A percentile compares a stretch with the other conserved stretches of the same genome.
phyloP scores from a whole-genome alignment of 208 protist genomes.

The Crithidia expoeki region DNA sequence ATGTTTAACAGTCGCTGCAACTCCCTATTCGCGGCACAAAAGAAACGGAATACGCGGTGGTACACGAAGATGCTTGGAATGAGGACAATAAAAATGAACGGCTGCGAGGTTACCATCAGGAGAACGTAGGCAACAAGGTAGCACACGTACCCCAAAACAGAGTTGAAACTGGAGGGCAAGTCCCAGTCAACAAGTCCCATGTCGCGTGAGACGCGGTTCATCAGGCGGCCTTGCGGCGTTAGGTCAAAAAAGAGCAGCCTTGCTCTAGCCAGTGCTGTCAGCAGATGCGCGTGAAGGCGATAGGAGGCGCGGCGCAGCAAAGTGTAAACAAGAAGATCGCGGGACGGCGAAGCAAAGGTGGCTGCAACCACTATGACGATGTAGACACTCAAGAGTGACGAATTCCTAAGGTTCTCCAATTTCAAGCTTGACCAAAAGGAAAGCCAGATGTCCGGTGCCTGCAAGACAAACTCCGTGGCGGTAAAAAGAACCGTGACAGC shows the following conservation, averaged over 20 bases:
- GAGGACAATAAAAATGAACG: slow-evolving; percentile 47
- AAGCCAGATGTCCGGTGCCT: slow-evolving; percentile 56
- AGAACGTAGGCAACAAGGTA: slow-evolving; percentile 40
- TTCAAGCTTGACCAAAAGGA: slow-evolving; percentile 56
- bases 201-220: slow-evolving; percentile 95
- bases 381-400: slow-evolving; percentile 33
- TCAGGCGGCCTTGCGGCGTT: slow-evolving; percentile 90
- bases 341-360: slow-evolving; percentile 31
- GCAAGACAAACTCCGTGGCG: slow-evolving; percentile 42
- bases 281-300: slow-evolving; percentile 44
- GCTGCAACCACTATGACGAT: slow-evolving; percentile 26
- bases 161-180: slow-evolving; percentile 41
- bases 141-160: slow-evolving; percentile 39
- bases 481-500: slow-evolving; percentile 44
- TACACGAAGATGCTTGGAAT: slow-evolving; percentile 71
- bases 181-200: slow-evolving; percentile 73
- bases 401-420: background rate
- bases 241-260: slow-evolving; percentile 93
- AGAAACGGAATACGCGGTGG: slow-evolving; percentile 66
- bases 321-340: slow-evolving; percentile 33
- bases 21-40: slow-evolving; percentile 70
- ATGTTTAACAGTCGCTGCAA: slow-evolving; percentile 68
- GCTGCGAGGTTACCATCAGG: slow-evolving; percentile 52
- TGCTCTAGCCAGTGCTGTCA: slow-evolving; percentile 47
- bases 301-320: slow-evolving; percentile 30